Percentiles rank a stretch among this genome's conserved stretches.
These are phyloP conservation scores for Rhynchospora pubera DNA, from an alignment of 176 grass and related monocot genomes.

Conservation along the genomic window DNA sequence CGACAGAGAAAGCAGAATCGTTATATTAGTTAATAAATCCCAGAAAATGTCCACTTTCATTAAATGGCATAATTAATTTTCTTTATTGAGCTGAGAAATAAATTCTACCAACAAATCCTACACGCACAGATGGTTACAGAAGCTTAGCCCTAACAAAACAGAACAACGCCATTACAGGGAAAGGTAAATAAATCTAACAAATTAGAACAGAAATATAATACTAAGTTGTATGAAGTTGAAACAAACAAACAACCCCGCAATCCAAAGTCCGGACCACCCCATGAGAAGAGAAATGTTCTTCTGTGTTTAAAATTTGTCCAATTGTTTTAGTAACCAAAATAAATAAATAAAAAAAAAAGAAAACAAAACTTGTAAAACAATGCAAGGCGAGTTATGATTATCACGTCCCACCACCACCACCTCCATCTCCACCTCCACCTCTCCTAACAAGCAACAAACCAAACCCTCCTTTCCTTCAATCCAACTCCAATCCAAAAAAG, in stretches of 20 bases:
- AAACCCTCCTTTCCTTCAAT: conserved; percentile 63
- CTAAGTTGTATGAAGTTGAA: too few relatives aligned
- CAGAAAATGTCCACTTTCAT: too few relatives aligned
- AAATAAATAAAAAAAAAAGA: conserved; percentile 2
- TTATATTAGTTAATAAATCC: too few relatives aligned
- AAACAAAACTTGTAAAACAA: conserved; percentile 16
- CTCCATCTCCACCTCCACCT: conserved; percentile 22
- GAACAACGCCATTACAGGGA: not conserved
- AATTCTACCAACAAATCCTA: not conserved
- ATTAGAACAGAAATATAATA: too few relatives aligned
- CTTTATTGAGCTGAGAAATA: too few relatives aligned
- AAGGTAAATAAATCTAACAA: too few relatives aligned
- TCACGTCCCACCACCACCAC: conserved; percentile 22
- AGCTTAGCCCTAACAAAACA: not conserved
- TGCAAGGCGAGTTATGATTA: conserved; percentile 27
- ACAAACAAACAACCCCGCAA: too few relatives aligned
- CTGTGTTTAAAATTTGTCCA: not conserved
- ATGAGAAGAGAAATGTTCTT: not conserved
- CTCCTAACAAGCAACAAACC: conserved; percentile 21
- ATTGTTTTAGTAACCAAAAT: too few relatives aligned
- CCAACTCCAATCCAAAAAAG: conserved; percentile 60
- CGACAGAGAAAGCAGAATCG: too few relatives aligned
- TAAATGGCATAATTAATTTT: too few relatives aligned
- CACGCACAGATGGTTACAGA: not conserved
- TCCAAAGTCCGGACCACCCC: too few relatives aligned